phyloP scores from a whole-genome alignment of 192 early-diverging fungal species.

The Linnemannia schmuckeri region DNA sequence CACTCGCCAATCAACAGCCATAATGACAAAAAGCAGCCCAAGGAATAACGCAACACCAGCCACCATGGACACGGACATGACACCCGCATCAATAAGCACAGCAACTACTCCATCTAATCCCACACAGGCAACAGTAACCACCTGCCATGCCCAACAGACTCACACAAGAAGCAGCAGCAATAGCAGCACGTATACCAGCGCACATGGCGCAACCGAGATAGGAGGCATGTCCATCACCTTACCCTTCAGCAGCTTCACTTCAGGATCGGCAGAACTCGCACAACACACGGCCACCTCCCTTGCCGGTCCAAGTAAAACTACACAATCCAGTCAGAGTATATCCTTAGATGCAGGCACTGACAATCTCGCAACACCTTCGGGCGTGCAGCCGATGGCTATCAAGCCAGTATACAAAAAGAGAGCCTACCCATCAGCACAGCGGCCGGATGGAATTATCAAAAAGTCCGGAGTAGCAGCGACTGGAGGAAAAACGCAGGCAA shows the following conservation, averaged over 20 bases:
- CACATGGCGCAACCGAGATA: neutral
- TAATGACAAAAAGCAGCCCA: neutral
- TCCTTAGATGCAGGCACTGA: neutral
- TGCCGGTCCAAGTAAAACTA: neutral
- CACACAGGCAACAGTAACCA: neutral
- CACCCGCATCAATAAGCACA: neutral
- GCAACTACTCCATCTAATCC: neutral
- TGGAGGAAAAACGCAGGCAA: neutral
- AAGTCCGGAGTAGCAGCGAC: conserved; percentile 11
- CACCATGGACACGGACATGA: neutral
- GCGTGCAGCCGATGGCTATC: conserved; percentile 17
- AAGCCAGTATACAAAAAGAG: conserved; percentile 37
- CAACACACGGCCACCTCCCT: neutral
- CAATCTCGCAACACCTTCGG: neutral
- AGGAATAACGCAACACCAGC: neutral
- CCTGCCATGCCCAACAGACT: no score
- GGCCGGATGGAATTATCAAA: conserved; percentile 25
- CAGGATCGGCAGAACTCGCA: neutral
- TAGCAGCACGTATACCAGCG: neutral
- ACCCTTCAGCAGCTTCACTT: conserved; percentile 13
- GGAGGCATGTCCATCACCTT: conserved; percentile 3
- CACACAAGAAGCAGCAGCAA: neutral
- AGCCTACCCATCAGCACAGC: neutral
- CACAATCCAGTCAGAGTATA: neutral
- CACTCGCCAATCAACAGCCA: neutral